Evolutionary conservation across 306 rosid genomes (phyloP).

Genomic region (Senna siamea): DNA sequence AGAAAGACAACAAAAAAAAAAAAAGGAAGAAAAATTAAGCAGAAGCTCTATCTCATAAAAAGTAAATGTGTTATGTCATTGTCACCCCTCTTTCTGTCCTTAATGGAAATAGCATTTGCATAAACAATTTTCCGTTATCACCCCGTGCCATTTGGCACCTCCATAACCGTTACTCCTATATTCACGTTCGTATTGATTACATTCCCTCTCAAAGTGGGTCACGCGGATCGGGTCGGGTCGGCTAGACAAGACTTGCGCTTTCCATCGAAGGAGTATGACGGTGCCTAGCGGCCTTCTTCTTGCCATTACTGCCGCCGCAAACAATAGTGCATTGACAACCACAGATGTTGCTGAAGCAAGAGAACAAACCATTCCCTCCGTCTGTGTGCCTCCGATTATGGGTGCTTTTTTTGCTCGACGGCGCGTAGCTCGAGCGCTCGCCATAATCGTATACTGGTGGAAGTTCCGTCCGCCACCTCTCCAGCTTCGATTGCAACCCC

Average conservation of each 20-base stretch:
- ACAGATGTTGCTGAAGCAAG: constrained; percentile 92
- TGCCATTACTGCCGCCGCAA: constrained; percentile 55
- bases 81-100: not conserved
- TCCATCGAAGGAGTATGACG: constrained; percentile 49
- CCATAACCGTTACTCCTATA: not conserved
- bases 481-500: constrained; percentile 70
- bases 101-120: not conserved
- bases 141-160: not conserved
- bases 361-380: constrained; percentile 67
- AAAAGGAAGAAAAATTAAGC: not conserved
- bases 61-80: too few species aligned
- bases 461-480: constrained; percentile 79
- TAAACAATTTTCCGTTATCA: not conserved
- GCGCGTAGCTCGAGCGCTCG: constrained; percentile 45
- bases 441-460: constrained; percentile 67
- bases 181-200: not conserved
- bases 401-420: constrained; percentile 35
- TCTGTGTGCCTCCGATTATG: constrained; percentile 54
- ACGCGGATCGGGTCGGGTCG: not conserved
- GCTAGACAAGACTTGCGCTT: constrained; percentile 44
- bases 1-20: not conserved
- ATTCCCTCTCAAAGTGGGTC: not conserved
- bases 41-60: not conserved
- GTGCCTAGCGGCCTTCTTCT: constrained; percentile 36
- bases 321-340: constrained; percentile 86